A percentile compares a stretch with the other conserved stretches of the same genome.
Evolutionary conservation across 2,329 filamentous ascomycete species (phyloP).

Genomic region (Ophiostoma tasmaniense): DNA sequence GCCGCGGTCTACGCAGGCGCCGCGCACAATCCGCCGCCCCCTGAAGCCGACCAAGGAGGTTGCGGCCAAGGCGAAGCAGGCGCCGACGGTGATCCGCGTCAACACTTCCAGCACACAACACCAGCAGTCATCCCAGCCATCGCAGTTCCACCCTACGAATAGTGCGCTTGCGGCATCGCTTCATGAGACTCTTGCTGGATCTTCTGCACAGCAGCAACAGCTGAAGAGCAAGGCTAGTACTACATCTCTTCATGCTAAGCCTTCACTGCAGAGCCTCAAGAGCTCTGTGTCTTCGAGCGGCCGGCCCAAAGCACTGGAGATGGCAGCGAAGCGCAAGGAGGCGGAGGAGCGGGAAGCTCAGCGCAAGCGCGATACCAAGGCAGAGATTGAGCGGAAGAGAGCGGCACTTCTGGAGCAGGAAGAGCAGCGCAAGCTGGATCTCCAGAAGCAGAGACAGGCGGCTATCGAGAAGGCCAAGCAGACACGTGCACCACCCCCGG

Average conservation of each 20-base stretch:
- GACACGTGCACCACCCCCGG: conserved; percentile 53
- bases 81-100: conserved; percentile 63
- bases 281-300: conserved; percentile 54
- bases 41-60: conserved; percentile 55
- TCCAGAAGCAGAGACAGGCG: conserved; percentile 53
- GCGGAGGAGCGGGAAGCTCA: conserved; percentile 74
- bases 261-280: conserved; percentile 53
- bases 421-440: conserved; percentile 50
- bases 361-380: conserved; percentile 71
- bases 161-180: conserved; percentile 48
- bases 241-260: conserved; percentile 51
- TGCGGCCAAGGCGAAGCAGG: conserved; percentile 51
- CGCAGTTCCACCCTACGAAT: conserved; percentile 52
- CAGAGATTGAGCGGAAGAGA: conserved; percentile 70
- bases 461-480: conserved; percentile 58
- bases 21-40: conserved; percentile 49
- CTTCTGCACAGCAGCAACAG: conserved; percentile 35
- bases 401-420: conserved; percentile 56
- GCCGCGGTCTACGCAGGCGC: conserved; percentile 43
- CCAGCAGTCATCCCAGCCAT: conserved; percentile 20
- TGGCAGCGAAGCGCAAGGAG: conserved; percentile 74
- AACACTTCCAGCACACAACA: conserved; percentile 55
- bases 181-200: conserved; percentile 43
- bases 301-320: conserved; percentile 62
- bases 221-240: conserved; percentile 59